Base-by-base conservation (phyloP, 495 filamentous ascomycete species). In the Penicillium ucsense region DNA sequence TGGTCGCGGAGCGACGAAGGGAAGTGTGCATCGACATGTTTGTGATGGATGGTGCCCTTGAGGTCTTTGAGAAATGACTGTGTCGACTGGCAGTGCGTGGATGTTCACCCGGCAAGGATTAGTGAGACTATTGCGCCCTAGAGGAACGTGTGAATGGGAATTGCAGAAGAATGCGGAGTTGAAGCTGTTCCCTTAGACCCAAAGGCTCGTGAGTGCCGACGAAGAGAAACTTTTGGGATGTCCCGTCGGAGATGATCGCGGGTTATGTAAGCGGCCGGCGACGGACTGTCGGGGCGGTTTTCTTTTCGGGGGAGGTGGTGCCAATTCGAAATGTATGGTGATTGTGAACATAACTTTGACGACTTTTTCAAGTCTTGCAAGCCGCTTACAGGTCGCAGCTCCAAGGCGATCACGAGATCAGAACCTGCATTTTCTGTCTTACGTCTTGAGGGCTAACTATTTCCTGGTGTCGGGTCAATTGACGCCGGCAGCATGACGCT, bases 1-100 rank as follows among this genome's bases (percentile, higher is more conserved):
- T 57, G 55, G 61, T 59, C 55, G 63, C 57, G 38, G 62, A 57
- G 61, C 69, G 70, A 64, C 68, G 77, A 55, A 76, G 64, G 38
- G 70, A 55, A 37, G 49, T 59, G 54, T 55, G 60, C 60, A 71
- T 53, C 29, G 67, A 66, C 73, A 68, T 71, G 20, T 20, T 20
- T 52, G 41, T 50, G 31, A 33, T 31, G 9, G 41, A 32, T 8
- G 38, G 8, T 9, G 8, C 31, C 34, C 27, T 6, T 6, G 12
- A 28, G 38, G 20, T 2, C 20, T 20, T 20, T 20, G 20, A 20
- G 20, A 20, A 20, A 20, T 20, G 20, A 20, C 20, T 20, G 20
- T 1, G 20, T 20, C 20, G 20, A 20, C 20, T 20, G 20, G 20
- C 1, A 2, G 20, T 20, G 20, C 20, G 20, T 20, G 20, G 1